Percentiles rank a stretch among this genome's conserved stretches.
Evolutionary conservation across 2,329 filamentous ascomycete species (phyloP).

Genomic region (Arthroderma uncinatum): DNA sequence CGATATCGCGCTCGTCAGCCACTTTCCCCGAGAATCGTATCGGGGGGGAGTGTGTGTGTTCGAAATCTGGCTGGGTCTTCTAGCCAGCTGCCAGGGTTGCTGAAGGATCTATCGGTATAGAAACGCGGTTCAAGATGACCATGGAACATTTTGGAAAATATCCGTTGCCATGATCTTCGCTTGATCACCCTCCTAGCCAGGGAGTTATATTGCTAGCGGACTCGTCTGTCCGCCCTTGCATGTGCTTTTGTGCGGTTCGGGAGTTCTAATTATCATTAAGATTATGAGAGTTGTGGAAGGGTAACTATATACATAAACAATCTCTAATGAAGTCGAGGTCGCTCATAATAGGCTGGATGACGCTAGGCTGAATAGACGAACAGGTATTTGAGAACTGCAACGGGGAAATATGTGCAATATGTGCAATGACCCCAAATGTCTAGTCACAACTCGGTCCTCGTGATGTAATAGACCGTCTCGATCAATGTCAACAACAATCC

Average conservation of each 20-base stretch:
- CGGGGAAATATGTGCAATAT: not conserved
- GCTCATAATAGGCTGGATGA: not conserved
- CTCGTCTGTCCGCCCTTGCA: too few species aligned
- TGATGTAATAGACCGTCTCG: not conserved
- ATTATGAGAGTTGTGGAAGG: not conserved
- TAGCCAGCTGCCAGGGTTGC: not conserved
- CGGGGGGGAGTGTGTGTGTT: not conserved
- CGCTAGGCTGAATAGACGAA: not conserved
- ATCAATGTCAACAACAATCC: not conserved
- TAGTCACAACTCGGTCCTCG: not conserved
- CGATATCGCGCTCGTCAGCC: too few species aligned
- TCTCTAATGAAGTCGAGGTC: not conserved
- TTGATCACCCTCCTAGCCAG: not conserved
- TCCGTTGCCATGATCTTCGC: too few species aligned
- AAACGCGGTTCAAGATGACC: too few species aligned
- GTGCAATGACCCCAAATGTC: not conserved
- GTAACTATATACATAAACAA: not conserved
- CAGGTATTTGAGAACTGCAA: not conserved
- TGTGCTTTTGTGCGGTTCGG: not conserved
- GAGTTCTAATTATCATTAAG: not conserved
- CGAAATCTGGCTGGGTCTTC: not conserved
- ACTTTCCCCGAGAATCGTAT: not conserved
- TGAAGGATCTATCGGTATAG: not conserved
- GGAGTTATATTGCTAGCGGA: too few species aligned
- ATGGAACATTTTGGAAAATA: too few species aligned